Conservation (phyloP, 179 eudicot genomes). For the Patellifolia procumbens region DNA sequence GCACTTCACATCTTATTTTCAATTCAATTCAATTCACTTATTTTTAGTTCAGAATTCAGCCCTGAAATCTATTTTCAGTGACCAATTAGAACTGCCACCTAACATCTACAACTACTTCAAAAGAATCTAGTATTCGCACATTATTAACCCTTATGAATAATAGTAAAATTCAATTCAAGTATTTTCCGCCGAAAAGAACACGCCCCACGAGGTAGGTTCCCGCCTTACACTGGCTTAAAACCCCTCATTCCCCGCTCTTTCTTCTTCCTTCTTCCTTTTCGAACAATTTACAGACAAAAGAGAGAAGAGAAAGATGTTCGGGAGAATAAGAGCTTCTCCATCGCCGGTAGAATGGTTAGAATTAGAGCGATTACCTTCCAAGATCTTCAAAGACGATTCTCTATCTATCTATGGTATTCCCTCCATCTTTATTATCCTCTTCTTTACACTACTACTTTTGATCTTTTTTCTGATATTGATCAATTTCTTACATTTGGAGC, state of each 20-base stretch:
- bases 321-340: conserved; percentile 49
- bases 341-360: conserved; percentile 51
- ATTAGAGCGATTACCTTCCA: conserved; percentile 49
- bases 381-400: conserved; percentile 67
- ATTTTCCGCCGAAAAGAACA: no score
- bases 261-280: background rate
- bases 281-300: background rate
- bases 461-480: background rate
- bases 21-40: no score
- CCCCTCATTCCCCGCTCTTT: background rate
- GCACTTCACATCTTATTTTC: no score
- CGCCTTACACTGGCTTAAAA: no score
- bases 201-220: no score
- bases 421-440: background rate
- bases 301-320: conserved; percentile 38
- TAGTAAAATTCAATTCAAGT: no score
- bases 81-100: no score
- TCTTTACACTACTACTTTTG: background rate
- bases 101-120: no score
- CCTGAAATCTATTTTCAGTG: no score
- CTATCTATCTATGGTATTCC: conserved; percentile 71
- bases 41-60: no score
- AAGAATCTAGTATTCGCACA: no score
- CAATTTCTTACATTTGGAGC: background rate
- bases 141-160: no score